Evolutionary conservation across 1,284 basidiomycete genomes (phyloP).

Genomic region (Megacollybia platyphylla): DNA sequence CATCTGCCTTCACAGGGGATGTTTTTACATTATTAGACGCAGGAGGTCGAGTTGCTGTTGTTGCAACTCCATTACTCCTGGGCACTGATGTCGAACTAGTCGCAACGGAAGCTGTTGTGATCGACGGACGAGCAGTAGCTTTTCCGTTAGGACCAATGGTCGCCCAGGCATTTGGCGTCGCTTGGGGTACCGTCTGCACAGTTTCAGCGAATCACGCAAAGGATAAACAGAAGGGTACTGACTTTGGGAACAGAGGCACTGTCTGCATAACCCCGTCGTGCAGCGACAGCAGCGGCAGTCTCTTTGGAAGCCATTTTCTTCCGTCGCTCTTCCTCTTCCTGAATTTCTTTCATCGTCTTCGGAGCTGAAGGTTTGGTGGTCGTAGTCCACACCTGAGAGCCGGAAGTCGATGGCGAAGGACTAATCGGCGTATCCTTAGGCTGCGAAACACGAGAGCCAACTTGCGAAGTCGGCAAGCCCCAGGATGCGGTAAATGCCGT

Average conservation of each 20-base stretch:
- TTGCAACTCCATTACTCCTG: constrained; percentile 20
- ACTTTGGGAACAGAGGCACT: constrained; percentile 54
- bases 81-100: constrained; percentile 13
- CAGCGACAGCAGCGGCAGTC: constrained; percentile 35
- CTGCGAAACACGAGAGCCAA: constrained; percentile 35
- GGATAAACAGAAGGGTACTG: constrained; percentile 5
- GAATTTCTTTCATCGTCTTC: constrained; percentile 97
- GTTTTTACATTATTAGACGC: constrained; percentile 26
- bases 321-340: constrained; percentile 88
- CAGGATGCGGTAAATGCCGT: constrained; percentile 60
- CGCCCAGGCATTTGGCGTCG: constrained; percentile 59
- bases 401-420: constrained; percentile 18
- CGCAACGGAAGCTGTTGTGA: constrained; percentile 11
- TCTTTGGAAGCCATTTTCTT: constrained; percentile 62
- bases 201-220: constrained; percentile 1
- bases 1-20: constrained; percentile 35
- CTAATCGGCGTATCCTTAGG: constrained; percentile 31
- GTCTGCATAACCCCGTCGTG: constrained; percentile 71
- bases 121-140: constrained; percentile 24
- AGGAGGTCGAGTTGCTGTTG: constrained; percentile 11
- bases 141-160: constrained; percentile 79
- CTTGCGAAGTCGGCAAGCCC: constrained; percentile 68
- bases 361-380: constrained; percentile 35
- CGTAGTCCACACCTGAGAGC: constrained; percentile 53
- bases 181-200: constrained; percentile 15